Percentiles rank a stretch among this genome's conserved stretches.
These are phyloP conservation scores for Magnusiomyces suaveolens DNA, from an alignment of 1,139 yeast genomes.

Conservation along the genomic window DNA sequence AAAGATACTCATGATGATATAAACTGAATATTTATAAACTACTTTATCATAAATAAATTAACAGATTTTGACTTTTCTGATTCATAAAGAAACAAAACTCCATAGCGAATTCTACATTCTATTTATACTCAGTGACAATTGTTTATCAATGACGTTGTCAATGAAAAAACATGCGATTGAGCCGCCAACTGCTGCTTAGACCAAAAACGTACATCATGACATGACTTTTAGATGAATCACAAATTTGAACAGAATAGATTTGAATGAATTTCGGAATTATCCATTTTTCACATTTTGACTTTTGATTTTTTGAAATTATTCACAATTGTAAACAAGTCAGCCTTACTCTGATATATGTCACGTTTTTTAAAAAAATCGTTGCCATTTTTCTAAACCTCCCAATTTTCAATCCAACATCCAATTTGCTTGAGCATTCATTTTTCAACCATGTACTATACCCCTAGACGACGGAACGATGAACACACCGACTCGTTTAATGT, in stretches of 20 bases:
- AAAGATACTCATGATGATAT: not conserved
- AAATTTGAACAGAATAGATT: not conserved
- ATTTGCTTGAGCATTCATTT: not conserved
- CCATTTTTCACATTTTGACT: too few species aligned
- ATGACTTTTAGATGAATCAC: not conserved
- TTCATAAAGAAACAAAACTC: too few species aligned
- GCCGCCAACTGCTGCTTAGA: too few species aligned
- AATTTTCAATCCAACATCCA: not conserved
- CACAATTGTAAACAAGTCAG: not conserved
- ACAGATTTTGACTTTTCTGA: too few species aligned
- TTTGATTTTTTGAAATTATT: too few species aligned
- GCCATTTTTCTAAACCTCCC: too few species aligned
- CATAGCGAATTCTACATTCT: too few species aligned
- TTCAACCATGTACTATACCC: not conserved
- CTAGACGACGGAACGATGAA: not conserved
- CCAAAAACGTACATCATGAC: too few species aligned
- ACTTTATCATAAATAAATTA: too few species aligned
- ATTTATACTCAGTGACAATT: too few species aligned
- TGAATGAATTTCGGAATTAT: not conserved
- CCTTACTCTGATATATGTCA: not conserved
- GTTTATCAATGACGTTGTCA: too few species aligned
- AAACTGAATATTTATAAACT: not conserved
- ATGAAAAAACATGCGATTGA: not conserved
- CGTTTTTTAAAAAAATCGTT: too few species aligned
- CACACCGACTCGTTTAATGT: not conserved